Base-by-base conservation (phyloP, 208 protist species). In the Acanthamoeba rhysodes region DNA sequence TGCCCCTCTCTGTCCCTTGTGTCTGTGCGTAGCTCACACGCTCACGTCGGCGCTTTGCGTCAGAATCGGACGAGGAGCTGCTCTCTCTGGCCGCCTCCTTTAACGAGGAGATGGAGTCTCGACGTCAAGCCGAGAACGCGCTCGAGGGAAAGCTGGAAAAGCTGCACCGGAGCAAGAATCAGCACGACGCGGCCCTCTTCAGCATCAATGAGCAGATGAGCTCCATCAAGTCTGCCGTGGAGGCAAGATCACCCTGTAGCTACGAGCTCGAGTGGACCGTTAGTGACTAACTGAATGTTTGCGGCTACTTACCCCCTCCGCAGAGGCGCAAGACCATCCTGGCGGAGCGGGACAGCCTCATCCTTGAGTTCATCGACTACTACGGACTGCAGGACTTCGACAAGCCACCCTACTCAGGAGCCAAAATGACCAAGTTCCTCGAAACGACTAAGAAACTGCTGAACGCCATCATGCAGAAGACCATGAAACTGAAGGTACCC, bases 61-160 rank as follows among this genome's bases (percentile, higher is more conserved):
- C 78, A 29, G 93, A 96, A 20, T 24, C 82, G 10, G 92, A 95
- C 57, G 95, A 95, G 27, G 95, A 96, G 9, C 57, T 96, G 37
- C 20, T 95, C 9, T 78, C 88, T 2, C 85, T 96, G 72, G 41
- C 57, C 18, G 76, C 45, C 2, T 48, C 41, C 20, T 96, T 96
- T 29, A 70, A 94, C 45, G 66, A 95, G 64, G 95, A 95, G 41
- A n/a, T 95, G 29, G 27, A 45, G 29, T 12, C 34, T 5, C 34
- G 76, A 20, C 34, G 32, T 9, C 76, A 57, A n/a, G 45, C 34
- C 32, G 76, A 84, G 9, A 53, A 14, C 20, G 41, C 41, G 29
- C 34, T 53, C 24, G 76, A 84, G 24, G 76, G 41, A 1, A 84
- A 84, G 76, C 24, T 84, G 34, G 45, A 22, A 12, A 57, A 45